Base-by-base conservation (phyloP, 2,329 filamentous ascomycete genomes). In the Fusarium clavum region DNA sequence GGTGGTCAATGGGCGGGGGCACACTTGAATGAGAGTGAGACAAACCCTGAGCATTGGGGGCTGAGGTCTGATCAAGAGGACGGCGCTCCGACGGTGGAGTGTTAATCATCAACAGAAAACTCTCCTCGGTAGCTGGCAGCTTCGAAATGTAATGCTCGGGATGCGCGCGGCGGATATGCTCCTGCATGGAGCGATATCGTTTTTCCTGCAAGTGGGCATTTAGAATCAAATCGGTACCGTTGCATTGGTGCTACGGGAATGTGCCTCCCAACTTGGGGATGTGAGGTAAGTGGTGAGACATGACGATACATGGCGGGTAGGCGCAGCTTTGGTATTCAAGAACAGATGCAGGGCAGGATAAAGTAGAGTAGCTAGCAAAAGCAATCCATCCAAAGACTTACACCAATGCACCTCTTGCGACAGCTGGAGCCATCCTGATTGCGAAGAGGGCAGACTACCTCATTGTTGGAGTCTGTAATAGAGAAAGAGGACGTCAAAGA, bases 391-490 rank as follows among this genome's bases (percentile, higher is more conserved):
- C 25, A 57, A 68, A 70, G 74, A 96, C 94, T 94, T 88, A 98
- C 96, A 83, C 96, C 96, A 79, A 97, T 91, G 85, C 96, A 99
- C 86, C 95, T 90, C 86, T 99, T 99, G 81, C 95, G 91, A 86
- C 96, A 99, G 84, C 91, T 94, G 74, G 94, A 97, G 80, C 94
- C 93, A 89, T 99, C 96, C 79, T 97, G 94, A 80, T 98, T 98
- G 79, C 90, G 91, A 81, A 99, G 86, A 74, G 96, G 96, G 83
- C 96, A 99, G 78, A 98, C 93, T 79, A 99, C 96, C 83, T 98
- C 95, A 81, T 97, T 97, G 82, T 93, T 95, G 81, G 92, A 88
- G 85, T 97, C 94, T 77, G 93, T 93, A 77, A 97, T 92, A 73
- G 94, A 94, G 82, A 97, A 97, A 72, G 94, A 96, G 79, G 92